These are phyloP conservation scores for Adansonia digitata DNA, from an alignment of 345 rosid species.

Conservation along the genomic window DNA sequence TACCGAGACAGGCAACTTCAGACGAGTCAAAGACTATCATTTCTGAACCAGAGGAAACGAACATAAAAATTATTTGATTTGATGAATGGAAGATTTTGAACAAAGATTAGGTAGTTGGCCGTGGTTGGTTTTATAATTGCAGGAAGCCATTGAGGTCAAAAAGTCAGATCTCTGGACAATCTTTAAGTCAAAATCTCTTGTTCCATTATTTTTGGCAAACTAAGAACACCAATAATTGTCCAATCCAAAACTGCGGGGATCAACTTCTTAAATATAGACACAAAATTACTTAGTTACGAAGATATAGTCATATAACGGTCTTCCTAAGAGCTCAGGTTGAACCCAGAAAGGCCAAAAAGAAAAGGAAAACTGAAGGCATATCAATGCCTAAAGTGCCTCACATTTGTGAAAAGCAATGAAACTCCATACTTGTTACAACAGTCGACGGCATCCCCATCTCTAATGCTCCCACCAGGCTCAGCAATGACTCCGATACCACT, in stretches of 20 bases:
- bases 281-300: not conserved
- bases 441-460: slow-evolving; percentile 84
- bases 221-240: not conserved
- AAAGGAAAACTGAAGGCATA: not conserved
- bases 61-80: too few relatives aligned
- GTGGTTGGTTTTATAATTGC: too few relatives aligned
- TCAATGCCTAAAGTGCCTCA: slow-evolving; percentile 91
- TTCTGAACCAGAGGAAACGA: too few relatives aligned
- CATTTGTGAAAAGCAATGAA: slow-evolving; percentile 64
- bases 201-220: not conserved
- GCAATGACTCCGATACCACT: slow-evolving; percentile 72
- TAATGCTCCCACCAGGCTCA: slow-evolving; percentile 95
- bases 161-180: too few relatives aligned
- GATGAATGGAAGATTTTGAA: too few relatives aligned
- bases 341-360: not conserved
- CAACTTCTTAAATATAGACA: not conserved
- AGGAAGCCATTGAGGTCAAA: not conserved
- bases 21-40: too few relatives aligned
- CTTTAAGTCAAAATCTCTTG: not conserved
- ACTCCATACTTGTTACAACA: slow-evolving; percentile 90
- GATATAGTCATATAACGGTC: not conserved
- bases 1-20: too few relatives aligned
- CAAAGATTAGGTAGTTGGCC: too few relatives aligned
- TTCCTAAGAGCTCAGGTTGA: not conserved
- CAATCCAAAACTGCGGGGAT: not conserved